Base-by-base conservation (phyloP, 805 yeast genomes). In the Lachancea nothofagi region DNA sequence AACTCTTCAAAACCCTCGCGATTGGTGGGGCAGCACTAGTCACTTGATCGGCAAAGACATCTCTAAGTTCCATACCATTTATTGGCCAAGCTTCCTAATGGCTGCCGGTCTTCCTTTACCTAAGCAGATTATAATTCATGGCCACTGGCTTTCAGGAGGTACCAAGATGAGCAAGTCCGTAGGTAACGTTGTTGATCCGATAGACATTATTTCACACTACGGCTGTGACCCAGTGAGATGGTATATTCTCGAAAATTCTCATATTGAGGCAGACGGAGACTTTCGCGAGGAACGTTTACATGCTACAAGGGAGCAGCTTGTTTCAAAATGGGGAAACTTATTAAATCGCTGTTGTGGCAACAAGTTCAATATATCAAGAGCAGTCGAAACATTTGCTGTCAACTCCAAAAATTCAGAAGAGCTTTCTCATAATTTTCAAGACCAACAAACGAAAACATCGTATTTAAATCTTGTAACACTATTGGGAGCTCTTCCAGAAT, bases 21-120 rank as follows among this genome's bases (percentile, higher is more conserved):
- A 41, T 10, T 46, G 48, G 48, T 59, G 60, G 64, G 18, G 34
- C 22, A 53, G 54, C 14, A 81, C 86, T 0, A 77, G 80, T 0
- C 97, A 93, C 58, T 65, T 93, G 2, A 75, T 93, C 23, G 98
- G 98, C 1, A 93, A 93, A 53, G 98, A 93, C 57, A 93, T 93
- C 36, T 70, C 77, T 32, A 70, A 87, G 48, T 93, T 93, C 60
- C 98, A 93, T 54, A 79, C 94, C 48, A 73, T 89, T 10, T 88
- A 86, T 54, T 93, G 98, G 98, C 97, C 97, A 0, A 78, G 86
- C 1, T 80, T 93, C 43, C 65, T 93, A 42, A 65, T 89, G 72
- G 96, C 96, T 0, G 93, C 94, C 0, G 82, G 72, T 0, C 54
- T 84, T 1, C 75, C 74, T 4, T 53, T 82, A 5, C 97, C 97